Conservation (phyloP, 176 grass and related monocot genomes). For the Oryza rufipogon region DNA sequence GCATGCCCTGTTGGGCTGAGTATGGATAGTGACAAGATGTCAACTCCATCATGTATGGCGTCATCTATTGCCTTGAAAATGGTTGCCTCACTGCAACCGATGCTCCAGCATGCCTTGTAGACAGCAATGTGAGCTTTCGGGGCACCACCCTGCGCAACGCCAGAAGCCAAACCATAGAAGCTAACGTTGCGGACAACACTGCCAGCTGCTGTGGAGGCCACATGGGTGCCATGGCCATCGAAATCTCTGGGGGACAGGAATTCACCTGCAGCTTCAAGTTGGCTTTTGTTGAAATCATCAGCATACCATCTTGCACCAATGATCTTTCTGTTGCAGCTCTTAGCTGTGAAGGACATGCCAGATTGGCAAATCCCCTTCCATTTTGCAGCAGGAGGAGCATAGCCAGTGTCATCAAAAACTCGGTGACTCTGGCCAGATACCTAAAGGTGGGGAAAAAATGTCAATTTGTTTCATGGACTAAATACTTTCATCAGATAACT, state of each 20-base stretch:
- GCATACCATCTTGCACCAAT: slow-evolving; percentile 29
- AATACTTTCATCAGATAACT: too few relatives aligned
- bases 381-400: neutral
- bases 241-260: slow-evolving; percentile 39
- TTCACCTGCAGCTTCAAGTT: neutral
- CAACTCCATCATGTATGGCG: slow-evolving; percentile 50
- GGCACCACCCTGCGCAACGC: slow-evolving; percentile 43
- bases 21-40: slow-evolving; percentile 52
- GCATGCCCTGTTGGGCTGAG: neutral
- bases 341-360: neutral
- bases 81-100: neutral
- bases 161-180: slow-evolving; percentile 37
- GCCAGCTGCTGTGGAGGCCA: slow-evolving; percentile 51
- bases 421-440: slow-evolving; percentile 30
- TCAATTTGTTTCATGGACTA: neutral
- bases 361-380: slow-evolving; percentile 31
- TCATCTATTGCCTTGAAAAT: slow-evolving; percentile 44
- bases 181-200: slow-evolving; percentile 16
- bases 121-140: slow-evolving; percentile 38
- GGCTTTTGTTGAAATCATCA: neutral
- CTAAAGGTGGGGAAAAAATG: neutral
- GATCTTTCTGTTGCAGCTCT: slow-evolving; percentile 26
- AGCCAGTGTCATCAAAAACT: slow-evolving; percentile 27
- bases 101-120: slow-evolving; percentile 51
- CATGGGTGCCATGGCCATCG: slow-evolving; percentile 51